Evolutionary conservation across 306 rosid species (phyloP), one percentile per base, ranked within the genome.

Genomic region (Acacia crassicarpa): DNA sequence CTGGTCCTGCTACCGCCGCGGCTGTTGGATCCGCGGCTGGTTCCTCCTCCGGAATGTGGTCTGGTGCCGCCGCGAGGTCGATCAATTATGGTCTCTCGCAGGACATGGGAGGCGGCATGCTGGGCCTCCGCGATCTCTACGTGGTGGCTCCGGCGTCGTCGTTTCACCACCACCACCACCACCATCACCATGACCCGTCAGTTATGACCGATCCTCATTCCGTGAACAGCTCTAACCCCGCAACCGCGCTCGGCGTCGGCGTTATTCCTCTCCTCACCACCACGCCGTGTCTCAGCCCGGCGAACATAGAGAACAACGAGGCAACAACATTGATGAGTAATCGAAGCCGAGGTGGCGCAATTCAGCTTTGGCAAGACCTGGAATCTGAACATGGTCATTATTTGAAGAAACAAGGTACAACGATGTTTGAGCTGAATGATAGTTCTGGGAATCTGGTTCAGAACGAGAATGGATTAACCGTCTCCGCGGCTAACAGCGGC

Each of bases 231-330:
- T 79, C 88, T 17, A 87, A 91, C 81, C 92, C 97, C 15, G 94
- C 97, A 45, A 91, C 96, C 12, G 96, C 97, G 9, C 97, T 94
- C 11, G 91, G 97, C 19, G 97, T 92, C 20, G 97, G 98, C 4
- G 94, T 92, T 45, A 88, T 91, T 46, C 98, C 97, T 14, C 87
- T 94, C 0, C 92, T 92, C n/a, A 69, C 94, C 0, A 63, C 97
- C 1, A 48, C 96, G 2, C 94, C 97, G 2, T 86, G 91, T 19
- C 85, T 86, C 1, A 87, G 80, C 44, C 75, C 74, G 0, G 38
- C 80, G 2, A 6, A 17, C 46, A 20, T 67, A 9, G n/a, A 17
- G 17, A 12, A 8, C 10, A 33, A 40, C 10, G 75, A 44, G 13
- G 56, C 80, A 0, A 69, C 68, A 70, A 74, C 69, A 66, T n/a